phyloP scores from a whole-genome alignment of 1,139 yeast species.

The Saccharomyces hybrid region DNA sequence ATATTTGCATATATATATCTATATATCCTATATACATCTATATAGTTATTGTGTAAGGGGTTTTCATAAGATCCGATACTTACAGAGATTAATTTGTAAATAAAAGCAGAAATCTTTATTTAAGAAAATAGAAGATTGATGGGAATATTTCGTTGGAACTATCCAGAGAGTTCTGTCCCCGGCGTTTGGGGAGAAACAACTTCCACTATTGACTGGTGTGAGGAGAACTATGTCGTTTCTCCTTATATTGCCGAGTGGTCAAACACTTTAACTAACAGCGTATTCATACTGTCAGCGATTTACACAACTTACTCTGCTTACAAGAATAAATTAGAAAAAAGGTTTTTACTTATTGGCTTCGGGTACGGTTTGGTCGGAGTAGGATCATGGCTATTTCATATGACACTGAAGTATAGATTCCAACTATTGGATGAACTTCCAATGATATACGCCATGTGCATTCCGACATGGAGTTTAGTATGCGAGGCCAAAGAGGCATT shows the following conservation, averaged over 20 bases:
- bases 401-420: constrained; percentile 81
- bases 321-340: constrained; percentile 51
- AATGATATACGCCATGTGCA: constrained; percentile 93
- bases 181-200: constrained; percentile 34
- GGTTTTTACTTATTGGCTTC: constrained; percentile 61
- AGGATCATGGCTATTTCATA: constrained; percentile 91
- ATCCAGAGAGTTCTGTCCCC: constrained; percentile 27
- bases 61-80: background rate
- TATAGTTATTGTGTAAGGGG: background rate
- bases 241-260: constrained; percentile 74
- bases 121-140: background rate
- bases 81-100: background rate
- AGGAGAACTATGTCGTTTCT: constrained; percentile 80
- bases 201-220: constrained; percentile 91
- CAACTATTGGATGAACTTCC: constrained; percentile 91
- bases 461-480: constrained; percentile 84
- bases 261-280: constrained; percentile 69
- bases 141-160: constrained; percentile 20
- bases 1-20: background rate
- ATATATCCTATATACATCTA: background rate
- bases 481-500: constrained; percentile 39
- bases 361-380: constrained; percentile 89
- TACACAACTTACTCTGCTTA: constrained; percentile 58
- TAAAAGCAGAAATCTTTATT: background rate
- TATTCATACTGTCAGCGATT: constrained; percentile 56